Percentiles rank a stretch among this genome's conserved stretches.
Evolutionary conservation across 1,284 basidiomycete species (phyloP).

Genomic region (Prillingera fragicola): DNA sequence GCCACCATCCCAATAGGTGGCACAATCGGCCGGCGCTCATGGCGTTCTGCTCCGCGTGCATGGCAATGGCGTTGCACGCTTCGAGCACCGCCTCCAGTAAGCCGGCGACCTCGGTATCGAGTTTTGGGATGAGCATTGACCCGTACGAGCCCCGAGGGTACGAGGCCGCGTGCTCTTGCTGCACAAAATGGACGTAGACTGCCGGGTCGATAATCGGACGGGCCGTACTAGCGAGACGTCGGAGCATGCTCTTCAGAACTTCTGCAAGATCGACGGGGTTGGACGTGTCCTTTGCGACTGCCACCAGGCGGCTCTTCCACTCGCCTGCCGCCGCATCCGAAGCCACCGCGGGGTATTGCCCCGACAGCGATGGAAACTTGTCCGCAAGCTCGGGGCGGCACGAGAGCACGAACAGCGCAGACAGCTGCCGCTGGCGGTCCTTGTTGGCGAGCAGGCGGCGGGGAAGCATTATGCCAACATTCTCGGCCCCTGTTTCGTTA

Average conservation of each 20-base stretch:
- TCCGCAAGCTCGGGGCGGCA: conserved; percentile 20
- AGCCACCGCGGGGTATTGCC: conserved; percentile 5
- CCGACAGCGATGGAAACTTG: conserved; percentile 26
- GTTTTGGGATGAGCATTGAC: conserved; percentile 19
- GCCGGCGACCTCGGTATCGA: conserved; percentile 7
- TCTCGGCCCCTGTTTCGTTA: conserved; percentile 20
- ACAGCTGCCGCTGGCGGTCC: conserved; percentile 24
- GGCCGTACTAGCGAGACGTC: conserved; percentile 15
- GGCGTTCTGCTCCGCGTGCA: conserved; percentile 28
- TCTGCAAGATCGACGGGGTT: conserved; percentile 29
- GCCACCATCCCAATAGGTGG: conserved; percentile 38
- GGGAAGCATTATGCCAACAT: conserved; percentile 32
- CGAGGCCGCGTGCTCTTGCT: conserved; percentile 34
- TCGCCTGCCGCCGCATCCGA: not conserved
- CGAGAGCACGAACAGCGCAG: conserved; percentile 24
- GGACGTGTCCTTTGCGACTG: conserved; percentile 15
- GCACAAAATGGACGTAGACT: conserved; percentile 30
- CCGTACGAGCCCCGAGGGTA: conserved; percentile 32
- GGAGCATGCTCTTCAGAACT: conserved; percentile 27
- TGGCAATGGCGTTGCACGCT: conserved; percentile 28
- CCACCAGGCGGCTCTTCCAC: conserved; percentile 20
- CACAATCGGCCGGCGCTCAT: conserved; percentile 30
- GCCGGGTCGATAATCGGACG: conserved; percentile 12
- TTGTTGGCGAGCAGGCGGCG: conserved; percentile 14
- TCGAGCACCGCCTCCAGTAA: conserved; percentile 36